Evolutionary conservation across 306 rosid genomes (phyloP), one percentile per base, ranked within the genome.

Genomic region (Citrullus mucosospermus): DNA sequence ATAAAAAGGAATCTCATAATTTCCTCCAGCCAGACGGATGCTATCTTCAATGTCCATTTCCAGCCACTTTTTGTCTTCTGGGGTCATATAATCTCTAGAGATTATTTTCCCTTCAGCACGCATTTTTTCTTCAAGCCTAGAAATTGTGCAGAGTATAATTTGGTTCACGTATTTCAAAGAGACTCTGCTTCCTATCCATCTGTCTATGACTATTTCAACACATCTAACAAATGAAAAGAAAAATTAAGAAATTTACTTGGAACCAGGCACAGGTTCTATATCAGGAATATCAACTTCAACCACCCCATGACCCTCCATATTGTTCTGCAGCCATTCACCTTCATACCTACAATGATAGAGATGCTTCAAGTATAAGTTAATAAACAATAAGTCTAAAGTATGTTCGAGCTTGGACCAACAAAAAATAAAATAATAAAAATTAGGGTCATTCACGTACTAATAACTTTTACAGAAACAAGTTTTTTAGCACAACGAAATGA

Each of bases 241-340:
- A 85, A 74, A 60, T 59, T 70, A 82, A 65, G 17, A 46, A 75
- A 81, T 96, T 77, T 89, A 95, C 97, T 82, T 79, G 86, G 97
- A 95, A 78, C 97, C 98, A n/a, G 97, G 97, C 41, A 72, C 81
- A 79, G 98, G 98, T 80, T 95, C 97, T 74, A 85, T 82, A 70
- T 83, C 96, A 59, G 98, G 98, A 72, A 95, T 88, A 81, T 91
- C 97, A 79, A 95, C 97, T 87, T 95, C 99, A 85, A 91, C 83
- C 77, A 95, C 93, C 48, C 97, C 99, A 76, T 95, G 97, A 74
- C 99, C 99, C 84, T 91, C 97, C 85, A 89, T 85, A 78, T 86
- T 81, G 56, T 95, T 92, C 85, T 87, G 97, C 81, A 92, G 84
- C 99, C 99, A 95, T 84, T 95, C 99, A 78, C 97, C 99, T 92